phyloP scores from a whole-genome alignment of 768 basidiomycete genomes.

The Kwoniella sp. region DNA sequence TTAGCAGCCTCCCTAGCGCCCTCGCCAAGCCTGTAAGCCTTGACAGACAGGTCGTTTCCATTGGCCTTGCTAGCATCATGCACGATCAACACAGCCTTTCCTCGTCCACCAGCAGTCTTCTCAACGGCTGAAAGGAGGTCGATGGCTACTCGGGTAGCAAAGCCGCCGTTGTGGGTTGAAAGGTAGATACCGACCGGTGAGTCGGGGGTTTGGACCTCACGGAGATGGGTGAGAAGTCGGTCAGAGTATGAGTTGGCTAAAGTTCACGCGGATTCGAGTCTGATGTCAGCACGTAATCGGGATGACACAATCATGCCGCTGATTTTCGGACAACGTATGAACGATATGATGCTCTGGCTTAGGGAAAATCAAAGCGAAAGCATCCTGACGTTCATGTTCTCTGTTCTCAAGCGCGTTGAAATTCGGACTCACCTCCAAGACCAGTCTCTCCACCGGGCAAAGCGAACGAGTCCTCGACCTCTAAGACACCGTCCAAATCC shows the following conservation, averaged over 20 bases:
- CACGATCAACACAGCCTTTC: conserved; percentile 51
- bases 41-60: conserved; percentile 82
- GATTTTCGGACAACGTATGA: too few species aligned
- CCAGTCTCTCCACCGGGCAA: conserved; percentile 50
- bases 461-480: conserved; percentile 62
- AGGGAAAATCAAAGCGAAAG: too few species aligned
- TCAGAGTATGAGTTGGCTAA: conserved; percentile 81
- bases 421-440: conserved; percentile 42
- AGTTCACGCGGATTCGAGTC: neutral
- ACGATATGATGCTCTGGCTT: too few species aligned
- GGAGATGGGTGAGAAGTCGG: conserved; percentile 69
- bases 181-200: conserved; percentile 94
- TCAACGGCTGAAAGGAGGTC: conserved; percentile 51
- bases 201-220: conserved; percentile 88
- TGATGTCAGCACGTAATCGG: neutral
- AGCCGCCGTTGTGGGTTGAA: conserved; percentile 64
- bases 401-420: too few species aligned
- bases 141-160: conserved; percentile 43
- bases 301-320: too few species aligned
- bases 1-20: conserved; percentile 80
- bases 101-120: conserved; percentile 42
- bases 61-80: conserved; percentile 47
- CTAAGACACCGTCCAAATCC: conserved; percentile 85
- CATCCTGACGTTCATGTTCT: too few species aligned
- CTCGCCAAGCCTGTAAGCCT: conserved; percentile 79